Evolutionary conservation across 2,329 filamentous ascomycete species (phyloP).

Genomic region (Neopestalotiopsis clavispora): DNA sequence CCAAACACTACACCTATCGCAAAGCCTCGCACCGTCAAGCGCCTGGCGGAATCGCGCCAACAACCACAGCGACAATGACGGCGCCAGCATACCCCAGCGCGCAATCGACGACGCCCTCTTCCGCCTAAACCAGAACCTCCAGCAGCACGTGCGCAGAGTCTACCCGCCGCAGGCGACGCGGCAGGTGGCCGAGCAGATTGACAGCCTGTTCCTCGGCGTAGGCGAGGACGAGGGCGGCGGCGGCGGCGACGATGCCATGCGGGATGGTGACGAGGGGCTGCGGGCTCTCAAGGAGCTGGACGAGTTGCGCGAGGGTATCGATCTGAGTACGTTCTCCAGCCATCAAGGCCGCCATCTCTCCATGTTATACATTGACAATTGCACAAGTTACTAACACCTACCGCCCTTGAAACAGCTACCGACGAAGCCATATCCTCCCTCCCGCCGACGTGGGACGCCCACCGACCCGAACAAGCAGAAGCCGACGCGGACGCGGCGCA

Average conservation of each 20-base stretch:
- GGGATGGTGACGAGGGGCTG: slow-evolving; percentile 31
- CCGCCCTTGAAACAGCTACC: slow-evolving; percentile 37
- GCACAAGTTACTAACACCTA: not conserved
- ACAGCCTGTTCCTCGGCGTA: slow-evolving; percentile 61
- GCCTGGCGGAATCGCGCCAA: slow-evolving; percentile 54
- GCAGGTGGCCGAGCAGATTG: slow-evolving; percentile 76
- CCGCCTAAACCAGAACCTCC: slow-evolving; percentile 64
- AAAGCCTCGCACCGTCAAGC: slow-evolving; percentile 60
- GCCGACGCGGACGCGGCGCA: slow-evolving; percentile 51
- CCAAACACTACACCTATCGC: slow-evolving; percentile 67
- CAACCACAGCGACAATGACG: slow-evolving; percentile 38
- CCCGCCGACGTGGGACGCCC: slow-evolving; percentile 50
- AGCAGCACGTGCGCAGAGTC: slow-evolving; percentile 68
- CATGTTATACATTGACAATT: no score
- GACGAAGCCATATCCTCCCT: slow-evolving; percentile 50
- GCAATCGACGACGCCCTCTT: slow-evolving; percentile 61
- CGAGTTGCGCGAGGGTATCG: slow-evolving; percentile 45
- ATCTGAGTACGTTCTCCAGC: slow-evolving; percentile 44
- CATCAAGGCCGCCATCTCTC: no score
- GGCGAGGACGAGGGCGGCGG: slow-evolving; percentile 44
- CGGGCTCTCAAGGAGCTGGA: slow-evolving; percentile 18
- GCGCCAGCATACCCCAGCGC: slow-evolving; percentile 39
- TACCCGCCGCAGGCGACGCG: slow-evolving; percentile 73
- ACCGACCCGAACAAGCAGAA: slow-evolving; percentile 37
- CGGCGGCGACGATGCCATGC: slow-evolving; percentile 23